These are phyloP conservation scores for Collybiopsis luxurians DNA, from an alignment of 768 basidiomycete species.

Conservation along the genomic window DNA sequence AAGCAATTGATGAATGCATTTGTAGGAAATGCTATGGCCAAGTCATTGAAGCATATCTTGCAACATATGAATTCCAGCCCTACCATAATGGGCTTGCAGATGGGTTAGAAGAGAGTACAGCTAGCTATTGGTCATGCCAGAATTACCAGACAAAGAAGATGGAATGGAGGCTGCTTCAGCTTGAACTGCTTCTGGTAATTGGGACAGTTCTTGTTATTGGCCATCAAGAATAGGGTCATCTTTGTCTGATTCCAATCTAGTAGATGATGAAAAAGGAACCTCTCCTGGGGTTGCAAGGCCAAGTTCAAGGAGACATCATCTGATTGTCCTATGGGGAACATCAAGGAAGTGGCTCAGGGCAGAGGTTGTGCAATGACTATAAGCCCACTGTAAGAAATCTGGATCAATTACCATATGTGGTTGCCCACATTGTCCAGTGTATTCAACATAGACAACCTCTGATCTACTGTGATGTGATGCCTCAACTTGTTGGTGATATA, in stretches of 20 bases:
- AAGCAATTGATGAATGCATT: slow-evolving; percentile 10
- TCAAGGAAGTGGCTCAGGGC: slow-evolving; percentile 15
- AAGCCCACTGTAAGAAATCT: slow-evolving; percentile 17
- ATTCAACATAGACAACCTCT: neutral
- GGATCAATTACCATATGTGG: slow-evolving; percentile 15
- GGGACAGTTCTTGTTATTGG: neutral
- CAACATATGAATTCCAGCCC: slow-evolving; percentile 12
- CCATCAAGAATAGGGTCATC: slow-evolving; percentile 1
- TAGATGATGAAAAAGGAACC: slow-evolving; percentile 1
- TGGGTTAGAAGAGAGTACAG: slow-evolving; percentile 10
- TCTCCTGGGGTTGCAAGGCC: slow-evolving; percentile 13
- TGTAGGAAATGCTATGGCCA: slow-evolving; percentile 12
- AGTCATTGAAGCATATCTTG: slow-evolving; percentile 10
- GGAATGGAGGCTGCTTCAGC: neutral
- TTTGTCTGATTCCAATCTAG: neutral
- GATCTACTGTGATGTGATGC: neutral
- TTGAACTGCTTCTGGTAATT: neutral
- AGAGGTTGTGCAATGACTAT: slow-evolving; percentile 9
- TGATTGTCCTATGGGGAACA: slow-evolving; percentile 12
- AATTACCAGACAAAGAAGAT: slow-evolving; percentile 6
- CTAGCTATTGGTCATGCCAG: slow-evolving; percentile 10
- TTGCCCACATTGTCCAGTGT: neutral
- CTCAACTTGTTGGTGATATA: neutral
- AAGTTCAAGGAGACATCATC: slow-evolving; percentile 13
- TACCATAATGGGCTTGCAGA: slow-evolving; percentile 11